Evolutionary conservation across 371 early-diverging fungal species (phyloP).

Genomic region (Zopfochytrium polystomum): DNA sequence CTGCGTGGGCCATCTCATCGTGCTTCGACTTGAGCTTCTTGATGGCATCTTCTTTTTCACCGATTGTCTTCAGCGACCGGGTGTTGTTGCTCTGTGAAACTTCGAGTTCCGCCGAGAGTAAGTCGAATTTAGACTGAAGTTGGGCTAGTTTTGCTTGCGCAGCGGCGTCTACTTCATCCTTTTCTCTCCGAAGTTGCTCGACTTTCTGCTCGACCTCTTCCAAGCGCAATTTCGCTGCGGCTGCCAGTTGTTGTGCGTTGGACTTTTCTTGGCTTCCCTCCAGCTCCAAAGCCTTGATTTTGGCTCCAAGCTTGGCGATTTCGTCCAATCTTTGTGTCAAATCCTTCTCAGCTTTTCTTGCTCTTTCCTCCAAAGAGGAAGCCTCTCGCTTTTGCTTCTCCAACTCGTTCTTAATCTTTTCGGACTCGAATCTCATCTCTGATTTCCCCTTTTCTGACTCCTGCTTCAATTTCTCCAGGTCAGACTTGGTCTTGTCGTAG

Average conservation of each 20-base stretch:
- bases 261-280: no score
- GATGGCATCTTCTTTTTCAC: constrained; percentile 43
- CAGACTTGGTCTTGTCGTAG: constrained; percentile 21
- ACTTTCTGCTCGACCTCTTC: no score
- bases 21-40: constrained; percentile 37
- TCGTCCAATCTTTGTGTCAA: constrained; percentile 17
- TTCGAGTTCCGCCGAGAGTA: constrained; percentile 38
- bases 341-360: constrained; percentile 32
- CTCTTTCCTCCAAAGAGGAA: no score
- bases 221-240: no score
- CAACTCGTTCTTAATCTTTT: no score
- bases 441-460: constrained; percentile 8
- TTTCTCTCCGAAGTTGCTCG: no score
- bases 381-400: no score
- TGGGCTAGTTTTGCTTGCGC: constrained; percentile 25
- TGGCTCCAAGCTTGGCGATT: constrained; percentile 8
- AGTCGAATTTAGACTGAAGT: constrained; percentile 35
- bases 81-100: constrained; percentile 36
- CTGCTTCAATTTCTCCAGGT: constrained; percentile 23
- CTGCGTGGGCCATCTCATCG: constrained; percentile 36
- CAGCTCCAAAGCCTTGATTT: constrained; percentile 16
- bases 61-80: constrained; percentile 31
- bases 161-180: constrained; percentile 21
- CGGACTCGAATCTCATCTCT: constrained; percentile 9
- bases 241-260: no score